Evolutionary conservation across 306 rosid species (phyloP).

Genomic region (Dryas drummondii): DNA sequence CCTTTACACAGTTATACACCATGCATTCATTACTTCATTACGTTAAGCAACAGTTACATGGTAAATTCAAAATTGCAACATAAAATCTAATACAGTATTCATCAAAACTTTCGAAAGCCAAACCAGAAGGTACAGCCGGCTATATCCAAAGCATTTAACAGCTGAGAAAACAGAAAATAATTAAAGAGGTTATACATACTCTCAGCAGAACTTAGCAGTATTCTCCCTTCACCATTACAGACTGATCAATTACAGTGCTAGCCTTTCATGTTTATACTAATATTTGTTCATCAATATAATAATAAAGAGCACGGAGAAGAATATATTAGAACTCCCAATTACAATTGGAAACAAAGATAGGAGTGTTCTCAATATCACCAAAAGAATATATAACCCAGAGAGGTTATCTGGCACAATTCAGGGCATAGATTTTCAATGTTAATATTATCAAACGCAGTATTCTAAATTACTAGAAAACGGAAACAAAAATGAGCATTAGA

Average conservation of each 20-base stretch:
- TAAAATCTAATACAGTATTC: slow-evolving; percentile 3
- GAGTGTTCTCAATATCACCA: neutral
- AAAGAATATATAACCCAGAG: neutral
- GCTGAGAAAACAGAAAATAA: neutral
- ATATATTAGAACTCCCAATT: neutral
- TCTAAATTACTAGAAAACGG: neutral
- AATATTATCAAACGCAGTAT: slow-evolving; percentile 16
- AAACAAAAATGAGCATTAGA: neutral
- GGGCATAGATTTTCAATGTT: neutral
- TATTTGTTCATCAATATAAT: neutral
- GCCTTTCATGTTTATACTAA: neutral
- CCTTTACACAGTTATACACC: neutral
- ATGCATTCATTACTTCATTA: neutral
- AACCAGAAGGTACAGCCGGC: neutral
- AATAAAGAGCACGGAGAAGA: neutral
- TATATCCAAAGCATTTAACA: neutral
- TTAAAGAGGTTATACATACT: neutral
- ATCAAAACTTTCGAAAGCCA: neutral
- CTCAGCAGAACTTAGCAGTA: neutral
- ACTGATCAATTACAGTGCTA: neutral
- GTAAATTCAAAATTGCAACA: neutral
- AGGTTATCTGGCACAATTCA: neutral
- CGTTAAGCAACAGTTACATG: neutral
- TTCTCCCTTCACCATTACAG: neutral
- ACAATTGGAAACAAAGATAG: neutral